Conservation (phyloP, 2,329 filamentous ascomycete species). For the Ceratocystis colombiana region DNA sequence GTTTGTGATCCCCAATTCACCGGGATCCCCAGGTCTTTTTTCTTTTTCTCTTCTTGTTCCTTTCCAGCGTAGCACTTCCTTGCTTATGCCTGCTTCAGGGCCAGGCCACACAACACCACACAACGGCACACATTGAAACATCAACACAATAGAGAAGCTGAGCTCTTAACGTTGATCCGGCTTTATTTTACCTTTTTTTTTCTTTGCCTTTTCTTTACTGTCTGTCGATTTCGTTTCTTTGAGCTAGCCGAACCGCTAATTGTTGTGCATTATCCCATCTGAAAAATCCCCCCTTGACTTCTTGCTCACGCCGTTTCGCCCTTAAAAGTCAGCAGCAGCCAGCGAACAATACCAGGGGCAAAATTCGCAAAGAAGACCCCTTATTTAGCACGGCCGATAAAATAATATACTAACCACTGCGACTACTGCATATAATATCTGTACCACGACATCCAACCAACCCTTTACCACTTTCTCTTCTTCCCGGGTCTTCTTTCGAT, state of each 20-base stretch:
- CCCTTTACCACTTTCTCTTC: neutral
- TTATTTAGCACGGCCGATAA: conserved; percentile 11
- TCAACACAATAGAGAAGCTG: neutral
- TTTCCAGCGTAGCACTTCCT: neutral
- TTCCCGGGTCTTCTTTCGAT: neutral
- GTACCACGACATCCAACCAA: conserved; percentile 7
- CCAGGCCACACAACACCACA: neutral
- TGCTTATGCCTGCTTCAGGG: neutral
- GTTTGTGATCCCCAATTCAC: neutral
- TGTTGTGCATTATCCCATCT: too few relatives aligned
- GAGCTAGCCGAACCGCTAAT: too few relatives aligned
- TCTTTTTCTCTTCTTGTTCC: neutral
- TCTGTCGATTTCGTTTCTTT: too few relatives aligned
- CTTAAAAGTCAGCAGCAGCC: neutral
- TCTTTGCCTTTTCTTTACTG: neutral
- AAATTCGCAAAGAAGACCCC: neutral
- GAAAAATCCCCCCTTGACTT: too few relatives aligned
- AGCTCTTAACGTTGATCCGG: neutral
- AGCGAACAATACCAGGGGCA: neutral
- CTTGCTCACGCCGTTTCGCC: neutral
- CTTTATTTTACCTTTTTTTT: neutral
- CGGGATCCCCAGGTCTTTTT: neutral
- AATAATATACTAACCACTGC: conserved; percentile 10
- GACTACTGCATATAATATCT: neutral
- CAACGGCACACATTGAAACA: neutral